Percentiles rank a stretch among this genome's conserved stretches.
Conservation (phyloP, 2,329 filamentous ascomycete species). For the Diaporthe longicolla region DNA sequence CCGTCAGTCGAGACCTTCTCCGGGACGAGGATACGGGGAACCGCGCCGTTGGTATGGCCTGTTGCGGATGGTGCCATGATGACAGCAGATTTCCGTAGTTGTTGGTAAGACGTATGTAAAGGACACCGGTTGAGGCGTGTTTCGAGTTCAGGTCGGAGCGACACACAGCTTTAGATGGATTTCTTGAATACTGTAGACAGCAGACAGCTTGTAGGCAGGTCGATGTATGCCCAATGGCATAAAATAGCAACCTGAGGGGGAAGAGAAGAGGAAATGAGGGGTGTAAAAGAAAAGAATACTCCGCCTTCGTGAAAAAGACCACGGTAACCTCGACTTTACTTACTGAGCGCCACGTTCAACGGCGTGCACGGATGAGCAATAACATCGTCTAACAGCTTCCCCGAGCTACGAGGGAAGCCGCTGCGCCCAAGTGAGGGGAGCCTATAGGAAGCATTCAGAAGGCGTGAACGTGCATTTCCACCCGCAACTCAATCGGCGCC, state of each 20-base stretch:
- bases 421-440: slow-evolving; percentile 13
- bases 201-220: not conserved
- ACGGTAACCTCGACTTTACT: not conserved
- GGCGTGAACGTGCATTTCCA: slow-evolving; percentile 13
- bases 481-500: slow-evolving; percentile 29
- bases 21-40: slow-evolving; percentile 75
- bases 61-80: slow-evolving; percentile 50
- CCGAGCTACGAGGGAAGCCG: slow-evolving; percentile 11
- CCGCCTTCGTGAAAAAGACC: not conserved
- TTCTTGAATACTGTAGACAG: not conserved
- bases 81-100: not conserved
- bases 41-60: slow-evolving; percentile 42
- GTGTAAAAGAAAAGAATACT: not conserved
- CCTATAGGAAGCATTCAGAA: slow-evolving; percentile 22
- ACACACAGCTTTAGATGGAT: not conserved
- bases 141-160: not conserved
- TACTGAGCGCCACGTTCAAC: slow-evolving; percentile 13
- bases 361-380: slow-evolving; percentile 26
- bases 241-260: not conserved
- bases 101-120: not conserved
- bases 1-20: slow-evolving; percentile 88
- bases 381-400: slow-evolving; percentile 16
- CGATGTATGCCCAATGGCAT: slow-evolving; percentile 16
- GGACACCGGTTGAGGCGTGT: not conserved
- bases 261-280: not conserved